Base-by-base conservation (phyloP, 805 yeast species). In the Osmozyma mogii region DNA sequence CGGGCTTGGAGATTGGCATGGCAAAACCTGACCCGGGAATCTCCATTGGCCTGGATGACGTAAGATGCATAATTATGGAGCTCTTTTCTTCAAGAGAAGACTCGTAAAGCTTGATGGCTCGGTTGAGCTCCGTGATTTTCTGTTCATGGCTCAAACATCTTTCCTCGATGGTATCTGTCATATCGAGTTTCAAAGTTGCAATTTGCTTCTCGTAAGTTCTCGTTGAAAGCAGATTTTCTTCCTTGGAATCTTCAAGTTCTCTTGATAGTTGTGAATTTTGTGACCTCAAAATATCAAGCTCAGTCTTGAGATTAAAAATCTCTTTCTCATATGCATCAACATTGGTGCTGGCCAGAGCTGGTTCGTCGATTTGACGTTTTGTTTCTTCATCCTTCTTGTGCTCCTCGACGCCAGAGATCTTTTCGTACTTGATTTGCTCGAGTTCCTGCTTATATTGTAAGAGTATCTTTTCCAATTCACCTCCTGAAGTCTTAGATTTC, bases 31-130 rank as follows among this genome's bases (percentile, higher is more conserved):
- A 21, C 9, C 27, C 27, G 1, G 63, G 63, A 17, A 60, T 61
- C 5, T 52, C 47, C n/a, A 62, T 58, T 3, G 68, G 68, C 30
- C 45, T 50, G 1, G 68, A 50, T 1, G 60, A 47, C 1, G 59
- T 47, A 12, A 61, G 35, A 32, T 60, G 67, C 16, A 55, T 38
- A 6, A 62, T 56, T 22, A 44, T 40, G 3, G 51, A 34, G 31
- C 61, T 54, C 35, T 59, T 58, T 29, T 61, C 66, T 26, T 61
- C 67, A 3, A 63, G 32, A 13, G 56, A 33, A 1, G 45, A 38
- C 37, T 63, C 70, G 35, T 50, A 61, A 40, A 47, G 54, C 9
- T 49, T 33, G 2, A 61, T 37, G 5, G 50, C 43, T 11, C 48
- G 37, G 9, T 44, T 37, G 13, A 62, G 41, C 25, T 62, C 66